Base-by-base conservation (phyloP, 371 early-diverging fungal genomes). In the Chytridium lagenaria region DNA sequence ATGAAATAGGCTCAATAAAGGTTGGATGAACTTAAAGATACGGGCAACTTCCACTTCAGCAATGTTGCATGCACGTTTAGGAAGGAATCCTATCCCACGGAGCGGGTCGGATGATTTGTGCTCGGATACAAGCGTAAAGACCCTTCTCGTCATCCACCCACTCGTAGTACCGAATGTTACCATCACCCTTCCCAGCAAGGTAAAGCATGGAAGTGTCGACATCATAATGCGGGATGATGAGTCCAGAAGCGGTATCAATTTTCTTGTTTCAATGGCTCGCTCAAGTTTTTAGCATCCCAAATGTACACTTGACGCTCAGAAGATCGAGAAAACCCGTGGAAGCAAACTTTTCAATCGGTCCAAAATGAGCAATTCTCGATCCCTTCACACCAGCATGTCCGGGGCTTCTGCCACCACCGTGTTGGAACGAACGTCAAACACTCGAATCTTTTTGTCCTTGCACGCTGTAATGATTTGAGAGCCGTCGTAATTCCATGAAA, bases 351-450 rank as follows among this genome's bases (percentile, higher is more conserved):
- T 92, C 88, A 3, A 83, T 77, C 65, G 90, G 87, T 65, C 98
- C 98, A 75, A 98, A 84, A 95, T 97, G 96, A 2, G 89, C 90
- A 34, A 93, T 94, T 70, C 99, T 92, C 19, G 95, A 91, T 26
- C 97, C 98, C 87, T 98, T 98, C 82, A 97, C 85, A 59, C 99
- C 99, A 77, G 91, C 92, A 83, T 98, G 98, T n/a, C 94, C 91
- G 30, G 79, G 1, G 90, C 91, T 81, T 95, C 89, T 83, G 86
- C 87, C 3, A 94, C 93, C n/a, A 94, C 83, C 74, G 91, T 86
- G 79, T 92, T 92, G 59, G 94, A 75, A 38, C 99, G 89, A 40
- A 93, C 90, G 87, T 98, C 99, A 84, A 97, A 93, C 16, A 98
- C 82, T 59, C 99, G 91, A 50, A 98, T 74, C 76, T 91, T 92